Percentiles rank a stretch among this genome's conserved stretches.
These are phyloP conservation scores for Mediolabrus comicus DNA, from an alignment of 108 stramenopile species.

Conservation along the genomic window DNA sequence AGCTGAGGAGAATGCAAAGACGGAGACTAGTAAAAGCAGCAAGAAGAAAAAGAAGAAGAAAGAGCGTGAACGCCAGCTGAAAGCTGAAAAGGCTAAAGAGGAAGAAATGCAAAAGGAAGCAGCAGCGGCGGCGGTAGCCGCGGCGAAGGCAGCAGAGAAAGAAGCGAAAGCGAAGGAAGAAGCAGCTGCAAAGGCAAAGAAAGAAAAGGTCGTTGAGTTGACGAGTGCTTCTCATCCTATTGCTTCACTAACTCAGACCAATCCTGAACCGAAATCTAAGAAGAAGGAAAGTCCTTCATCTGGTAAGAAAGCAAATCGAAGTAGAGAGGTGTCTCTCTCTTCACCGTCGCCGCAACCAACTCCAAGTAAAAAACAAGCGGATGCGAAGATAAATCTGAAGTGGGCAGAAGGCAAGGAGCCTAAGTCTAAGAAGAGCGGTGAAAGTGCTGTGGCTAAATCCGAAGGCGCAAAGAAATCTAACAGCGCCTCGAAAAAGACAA, in stretches of 20 bases:
- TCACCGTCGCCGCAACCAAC: constrained; percentile 15
- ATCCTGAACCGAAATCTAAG: constrained; percentile 33
- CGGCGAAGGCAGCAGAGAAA: constrained; percentile 44
- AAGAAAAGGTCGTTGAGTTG: constrained; percentile 30
- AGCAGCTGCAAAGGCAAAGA: constrained; percentile 31
- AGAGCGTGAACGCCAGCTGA: constrained; percentile 78
- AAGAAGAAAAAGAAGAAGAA: constrained; percentile 90
- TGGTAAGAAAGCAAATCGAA: constrained; percentile 7
- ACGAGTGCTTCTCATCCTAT: constrained; percentile 1
- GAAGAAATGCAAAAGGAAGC: constrained; percentile 65
- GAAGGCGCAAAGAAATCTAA: constrained; percentile 15
- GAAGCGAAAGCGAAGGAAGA: constrained; percentile 48
- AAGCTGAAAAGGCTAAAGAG: constrained; percentile 67
- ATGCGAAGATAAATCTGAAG: constrained; percentile 17
- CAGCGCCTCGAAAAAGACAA: not conserved
- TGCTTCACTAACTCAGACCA: not conserved
- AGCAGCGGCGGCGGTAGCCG: constrained; percentile 45
- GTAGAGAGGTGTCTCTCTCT: constrained; percentile 1
- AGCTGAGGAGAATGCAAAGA: constrained; percentile 73
- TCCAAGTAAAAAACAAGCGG: constrained; percentile 5
- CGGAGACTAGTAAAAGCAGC: constrained; percentile 67
- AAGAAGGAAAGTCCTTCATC: constrained; percentile 9
- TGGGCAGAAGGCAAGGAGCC: constrained; percentile 20
- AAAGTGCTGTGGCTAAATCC: constrained; percentile 8
- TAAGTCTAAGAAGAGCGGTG: constrained; percentile 24